Percentiles rank a stretch among this genome's conserved stretches.
Evolutionary conservation across 768 basidiomycete genomes (phyloP).

Genomic region (Agaricus sinodeliciosus): DNA sequence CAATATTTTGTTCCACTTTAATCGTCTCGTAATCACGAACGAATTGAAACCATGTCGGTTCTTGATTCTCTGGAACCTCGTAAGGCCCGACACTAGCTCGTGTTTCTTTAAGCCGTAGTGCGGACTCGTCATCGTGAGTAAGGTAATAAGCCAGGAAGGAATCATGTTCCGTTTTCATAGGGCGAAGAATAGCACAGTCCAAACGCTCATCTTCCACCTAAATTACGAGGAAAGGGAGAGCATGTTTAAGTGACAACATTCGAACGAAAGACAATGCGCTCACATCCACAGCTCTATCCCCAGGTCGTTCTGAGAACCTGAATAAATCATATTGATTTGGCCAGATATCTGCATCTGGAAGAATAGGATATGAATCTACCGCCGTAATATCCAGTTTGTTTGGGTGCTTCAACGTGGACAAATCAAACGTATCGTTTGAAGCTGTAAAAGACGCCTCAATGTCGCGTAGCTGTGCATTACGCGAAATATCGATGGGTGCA

Average conservation of each 20-base stretch:
- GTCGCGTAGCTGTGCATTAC: conserved; percentile 64
- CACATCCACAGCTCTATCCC: conserved; percentile 69
- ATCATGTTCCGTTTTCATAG: conserved; percentile 85
- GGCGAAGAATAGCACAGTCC: conserved; percentile 80
- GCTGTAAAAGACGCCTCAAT: conserved; percentile 75
- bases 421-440: conserved; percentile 52
- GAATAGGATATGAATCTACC: conserved; percentile 73
- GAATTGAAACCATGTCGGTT: conserved; percentile 69
- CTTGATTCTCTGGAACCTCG: conserved; percentile 46
- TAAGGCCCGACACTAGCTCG: conserved; percentile 37
- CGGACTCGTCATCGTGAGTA: conserved; percentile 67
- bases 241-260: not conserved
- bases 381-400: conserved; percentile 72
- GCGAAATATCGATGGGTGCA: conserved; percentile 63
- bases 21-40: conserved; percentile 84
- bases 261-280: conserved; percentile 15
- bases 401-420: conserved; percentile 62
- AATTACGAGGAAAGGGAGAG: not conserved
- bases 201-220: conserved; percentile 74
- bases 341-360: conserved; percentile 85
- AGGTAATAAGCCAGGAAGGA: conserved; percentile 85
- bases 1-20: conserved; percentile 81
- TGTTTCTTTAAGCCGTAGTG: conserved; percentile 55
- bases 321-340: conserved; percentile 86
- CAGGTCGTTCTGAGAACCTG: conserved; percentile 79